phyloP scores from a whole-genome alignment of 345 rosid genomes.

The Euclidium syriacum region DNA sequence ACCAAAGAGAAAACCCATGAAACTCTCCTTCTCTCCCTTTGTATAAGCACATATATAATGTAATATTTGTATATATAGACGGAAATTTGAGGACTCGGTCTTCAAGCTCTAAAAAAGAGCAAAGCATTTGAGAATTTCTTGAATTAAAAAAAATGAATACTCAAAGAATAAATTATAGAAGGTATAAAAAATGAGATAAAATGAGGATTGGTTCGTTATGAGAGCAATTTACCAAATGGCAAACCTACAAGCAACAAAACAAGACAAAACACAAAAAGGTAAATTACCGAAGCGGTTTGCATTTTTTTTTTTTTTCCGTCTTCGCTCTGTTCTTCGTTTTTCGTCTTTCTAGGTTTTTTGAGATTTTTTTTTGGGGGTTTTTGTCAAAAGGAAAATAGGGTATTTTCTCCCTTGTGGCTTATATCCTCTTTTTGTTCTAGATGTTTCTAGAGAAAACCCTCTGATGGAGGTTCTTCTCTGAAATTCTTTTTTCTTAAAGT shows the following conservation, averaged over 20 bases:
- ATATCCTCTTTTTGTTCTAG: background rate
- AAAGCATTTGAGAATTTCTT: conserved; percentile 1
- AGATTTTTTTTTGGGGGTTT: background rate
- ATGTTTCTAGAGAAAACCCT: conserved; percentile 22
- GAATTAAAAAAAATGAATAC: background rate
- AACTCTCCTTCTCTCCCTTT: background rate
- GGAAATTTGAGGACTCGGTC: conserved; percentile 40
- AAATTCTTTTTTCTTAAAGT: background rate
- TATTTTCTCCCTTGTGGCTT: background rate
- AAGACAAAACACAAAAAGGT: background rate
- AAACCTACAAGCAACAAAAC: background rate
- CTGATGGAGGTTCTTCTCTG: conserved; percentile 13
- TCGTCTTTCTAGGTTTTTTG: background rate
- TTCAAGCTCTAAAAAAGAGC: background rate
- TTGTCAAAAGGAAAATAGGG: background rate
- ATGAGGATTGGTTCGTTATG: conserved; percentile 14
- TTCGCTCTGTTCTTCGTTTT: background rate
- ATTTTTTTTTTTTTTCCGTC: conserved; percentile 15
- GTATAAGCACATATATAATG: background rate
- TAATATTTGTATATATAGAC: background rate
- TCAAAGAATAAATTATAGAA: background rate
- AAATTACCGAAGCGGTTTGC: conserved; percentile 45
- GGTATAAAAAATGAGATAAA: background rate
- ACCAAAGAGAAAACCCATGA: conserved; percentile 1
- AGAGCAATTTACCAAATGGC: conserved; percentile 9